These are phyloP conservation scores for Aurantiochytrium sp. DNA, from an alignment of 108 stramenopile genomes.

Conservation along the genomic window DNA sequence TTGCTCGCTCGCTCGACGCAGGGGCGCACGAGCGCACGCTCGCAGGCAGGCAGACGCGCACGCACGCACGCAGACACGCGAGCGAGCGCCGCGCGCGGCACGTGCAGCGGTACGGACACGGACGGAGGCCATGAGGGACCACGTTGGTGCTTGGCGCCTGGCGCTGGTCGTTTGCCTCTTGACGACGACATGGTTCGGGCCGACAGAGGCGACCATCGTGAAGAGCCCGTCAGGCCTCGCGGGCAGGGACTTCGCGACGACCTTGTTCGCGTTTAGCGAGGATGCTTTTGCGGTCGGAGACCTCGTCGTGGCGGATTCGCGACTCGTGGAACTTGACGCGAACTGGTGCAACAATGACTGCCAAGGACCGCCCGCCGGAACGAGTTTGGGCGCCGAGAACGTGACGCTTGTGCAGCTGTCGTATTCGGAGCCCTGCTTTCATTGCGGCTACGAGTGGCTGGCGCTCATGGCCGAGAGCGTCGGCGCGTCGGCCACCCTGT, in stretches of 20 bases:
- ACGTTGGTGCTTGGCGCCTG: too few species aligned
- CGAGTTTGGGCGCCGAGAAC: background rate
- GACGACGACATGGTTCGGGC: too few species aligned
- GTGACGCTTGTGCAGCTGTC: background rate
- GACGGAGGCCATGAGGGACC: too few species aligned
- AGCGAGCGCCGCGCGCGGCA: too few species aligned
- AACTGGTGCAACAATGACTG: background rate
- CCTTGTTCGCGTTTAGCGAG: background rate
- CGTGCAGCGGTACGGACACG: too few species aligned
- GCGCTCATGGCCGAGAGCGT: background rate
- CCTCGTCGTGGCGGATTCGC: background rate
- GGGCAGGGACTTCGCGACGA: background rate
- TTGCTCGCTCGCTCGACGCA: too few species aligned
- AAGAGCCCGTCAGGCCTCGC: background rate
- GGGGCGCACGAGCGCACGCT: too few species aligned
- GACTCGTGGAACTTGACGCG: background rate
- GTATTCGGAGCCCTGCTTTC: background rate
- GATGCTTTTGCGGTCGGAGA: background rate
- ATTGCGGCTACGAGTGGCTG: background rate
- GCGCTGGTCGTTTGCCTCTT: too few species aligned
- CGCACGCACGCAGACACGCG: too few species aligned
- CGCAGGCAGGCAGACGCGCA: too few species aligned
- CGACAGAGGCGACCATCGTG: background rate
- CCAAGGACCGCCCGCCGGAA: background rate
- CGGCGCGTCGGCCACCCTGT: background rate